phyloP scores from a whole-genome alignment of 2,329 filamentous ascomycete species.

The Alternaria sp. region DNA sequence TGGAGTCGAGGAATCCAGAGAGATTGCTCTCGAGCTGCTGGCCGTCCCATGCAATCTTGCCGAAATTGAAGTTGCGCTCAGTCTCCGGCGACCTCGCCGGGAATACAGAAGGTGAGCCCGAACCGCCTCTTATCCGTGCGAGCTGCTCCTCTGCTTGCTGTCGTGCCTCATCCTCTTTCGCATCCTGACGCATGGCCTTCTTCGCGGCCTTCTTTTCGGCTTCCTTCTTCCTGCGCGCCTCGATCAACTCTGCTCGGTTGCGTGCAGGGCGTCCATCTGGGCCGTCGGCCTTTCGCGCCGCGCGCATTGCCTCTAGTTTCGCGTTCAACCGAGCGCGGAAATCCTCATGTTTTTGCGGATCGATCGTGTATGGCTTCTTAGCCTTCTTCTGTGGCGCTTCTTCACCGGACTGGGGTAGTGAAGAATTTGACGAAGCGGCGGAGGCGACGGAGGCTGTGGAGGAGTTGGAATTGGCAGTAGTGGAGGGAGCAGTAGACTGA shows the following conservation, averaged over 20 bases:
- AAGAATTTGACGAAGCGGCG: constrained; percentile 56
- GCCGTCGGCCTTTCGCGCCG: constrained; percentile 85
- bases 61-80: constrained; percentile 81
- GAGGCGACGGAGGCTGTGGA: constrained; percentile 51
- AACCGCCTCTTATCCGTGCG: constrained; percentile 64
- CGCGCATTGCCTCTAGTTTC: constrained; percentile 83
- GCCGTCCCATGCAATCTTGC: constrained; percentile 91
- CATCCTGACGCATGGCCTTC: constrained; percentile 78
- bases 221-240: constrained; percentile 85
- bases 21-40: constrained; percentile 76
- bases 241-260: constrained; percentile 89
- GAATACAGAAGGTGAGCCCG: constrained; percentile 61
- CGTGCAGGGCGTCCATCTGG: constrained; percentile 80
- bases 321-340: constrained; percentile 80
- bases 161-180: constrained; percentile 78
- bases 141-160: constrained; percentile 63
- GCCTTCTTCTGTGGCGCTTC: constrained; percentile 34
- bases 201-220: constrained; percentile 86
- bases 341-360: constrained; percentile 67
- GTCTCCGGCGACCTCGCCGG: constrained; percentile 55
- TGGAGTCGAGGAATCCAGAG: constrained; percentile 65
- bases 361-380: constrained; percentile 41
- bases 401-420: constrained; percentile 46
- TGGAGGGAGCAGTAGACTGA: constrained; percentile 42
- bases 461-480: constrained; percentile 42